phyloP scores from a whole-genome alignment of 208 protist genomes.

The Herpetomonas samuelpessoai region DNA sequence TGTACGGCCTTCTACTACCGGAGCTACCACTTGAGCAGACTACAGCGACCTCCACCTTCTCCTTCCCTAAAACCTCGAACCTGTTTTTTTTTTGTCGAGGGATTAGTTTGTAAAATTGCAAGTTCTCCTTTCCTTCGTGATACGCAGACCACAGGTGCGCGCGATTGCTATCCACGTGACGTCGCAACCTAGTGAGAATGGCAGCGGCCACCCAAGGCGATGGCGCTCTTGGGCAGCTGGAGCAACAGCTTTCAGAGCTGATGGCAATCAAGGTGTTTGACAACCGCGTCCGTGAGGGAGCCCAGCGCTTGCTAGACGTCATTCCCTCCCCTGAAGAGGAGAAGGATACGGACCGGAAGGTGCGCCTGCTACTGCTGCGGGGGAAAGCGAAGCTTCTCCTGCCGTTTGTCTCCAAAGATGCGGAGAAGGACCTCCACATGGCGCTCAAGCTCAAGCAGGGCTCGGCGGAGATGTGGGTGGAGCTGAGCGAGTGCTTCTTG shows the following conservation, averaged over 20 bases:
- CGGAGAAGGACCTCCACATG: slow-evolving; percentile 68
- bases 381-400: slow-evolving; percentile 56
- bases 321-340: slow-evolving; percentile 52
- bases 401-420: slow-evolving; percentile 67
- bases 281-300: slow-evolving; percentile 35
- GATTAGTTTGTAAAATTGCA: no score
- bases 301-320: slow-evolving; percentile 37
- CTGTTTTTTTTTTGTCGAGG: no score
- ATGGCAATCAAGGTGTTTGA: slow-evolving; percentile 59
- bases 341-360: slow-evolving; percentile 37
- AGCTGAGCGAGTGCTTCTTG: slow-evolving; percentile 70
- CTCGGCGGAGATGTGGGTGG: slow-evolving; percentile 62
- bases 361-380: slow-evolving; percentile 63
- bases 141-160: no score
- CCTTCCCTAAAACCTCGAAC: no score
- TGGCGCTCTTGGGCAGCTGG: slow-evolving; percentile 34
- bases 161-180: no score
- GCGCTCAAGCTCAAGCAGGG: slow-evolving; percentile 65
- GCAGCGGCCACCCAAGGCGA: no score
- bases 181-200: no score
- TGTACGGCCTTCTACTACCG: no score
- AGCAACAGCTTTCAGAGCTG: slow-evolving; percentile 53
- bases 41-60: no score
- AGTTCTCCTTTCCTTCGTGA: no score
- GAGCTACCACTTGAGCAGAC: no score